phyloP scores from a whole-genome alignment of 2,329 filamentous ascomycete genomes.

The Pleurostoma richardsiae region DNA sequence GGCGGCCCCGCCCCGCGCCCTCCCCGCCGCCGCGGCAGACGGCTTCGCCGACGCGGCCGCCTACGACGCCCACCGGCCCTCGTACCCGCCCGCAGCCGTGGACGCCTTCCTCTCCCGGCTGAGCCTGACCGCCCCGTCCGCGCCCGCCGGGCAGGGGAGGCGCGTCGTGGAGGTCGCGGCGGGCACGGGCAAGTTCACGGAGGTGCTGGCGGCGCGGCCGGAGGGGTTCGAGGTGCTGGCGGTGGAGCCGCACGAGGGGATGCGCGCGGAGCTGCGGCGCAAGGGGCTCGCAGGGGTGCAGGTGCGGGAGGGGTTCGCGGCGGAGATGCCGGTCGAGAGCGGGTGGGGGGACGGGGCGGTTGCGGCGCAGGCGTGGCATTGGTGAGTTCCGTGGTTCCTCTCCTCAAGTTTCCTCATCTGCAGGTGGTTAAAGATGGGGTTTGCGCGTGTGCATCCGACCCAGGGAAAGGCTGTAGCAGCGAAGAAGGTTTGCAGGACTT shows the following conservation, averaged over 20 bases:
- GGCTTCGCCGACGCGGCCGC: conserved; percentile 60
- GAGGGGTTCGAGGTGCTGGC: conserved; percentile 53
- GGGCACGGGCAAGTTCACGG: conserved; percentile 27
- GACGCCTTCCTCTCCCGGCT: conserved; percentile 51
- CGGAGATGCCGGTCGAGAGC: conserved; percentile 47
- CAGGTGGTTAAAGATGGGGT: not conserved
- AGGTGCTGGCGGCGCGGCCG: conserved; percentile 45
- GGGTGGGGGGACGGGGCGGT: conserved; percentile 61
- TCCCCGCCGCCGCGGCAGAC: conserved; percentile 31
- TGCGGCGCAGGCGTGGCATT: conserved; percentile 60
- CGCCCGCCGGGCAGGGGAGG: conserved; percentile 30
- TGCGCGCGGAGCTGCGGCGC: conserved; percentile 54
- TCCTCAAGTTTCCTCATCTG: not conserved
- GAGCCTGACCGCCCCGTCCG: conserved; percentile 25
- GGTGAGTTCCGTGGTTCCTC: conserved; percentile 31
- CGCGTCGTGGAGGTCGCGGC: conserved; percentile 26
- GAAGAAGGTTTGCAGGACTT: too few relatives aligned
- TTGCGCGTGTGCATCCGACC: too few relatives aligned
- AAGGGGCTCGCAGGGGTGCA: conserved; percentile 53
- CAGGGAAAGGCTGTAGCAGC: too few relatives aligned
- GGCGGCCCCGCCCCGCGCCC: not conserved
- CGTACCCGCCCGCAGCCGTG: conserved; percentile 56
- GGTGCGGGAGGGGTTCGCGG: conserved; percentile 53
- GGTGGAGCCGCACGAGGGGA: conserved; percentile 57
- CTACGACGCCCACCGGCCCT: conserved; percentile 66